These are phyloP conservation scores for Metschnikowia colocasiae DNA, from an alignment of 805 yeast genomes.

Conservation along the genomic window DNA sequence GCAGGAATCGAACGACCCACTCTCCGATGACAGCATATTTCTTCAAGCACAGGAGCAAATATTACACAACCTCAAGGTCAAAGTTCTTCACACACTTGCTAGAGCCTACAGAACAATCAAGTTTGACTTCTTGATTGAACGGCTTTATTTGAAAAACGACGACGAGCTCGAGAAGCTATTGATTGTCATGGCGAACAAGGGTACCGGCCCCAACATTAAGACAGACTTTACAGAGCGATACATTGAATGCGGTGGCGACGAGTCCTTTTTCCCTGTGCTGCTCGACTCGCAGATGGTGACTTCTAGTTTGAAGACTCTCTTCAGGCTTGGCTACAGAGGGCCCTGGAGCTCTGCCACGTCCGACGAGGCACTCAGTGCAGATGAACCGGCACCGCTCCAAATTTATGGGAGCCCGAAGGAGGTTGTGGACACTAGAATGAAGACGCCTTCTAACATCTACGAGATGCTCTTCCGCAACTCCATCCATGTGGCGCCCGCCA, in stretches of 20 bases:
- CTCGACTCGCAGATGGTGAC: conserved; percentile 22
- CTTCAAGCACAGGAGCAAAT: conserved; percentile 25
- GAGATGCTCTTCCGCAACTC: conserved; percentile 12
- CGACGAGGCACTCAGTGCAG: not conserved
- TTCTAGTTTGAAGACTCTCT: conserved; percentile 19
- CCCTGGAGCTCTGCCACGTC: conserved; percentile 9
- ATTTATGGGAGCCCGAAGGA: not conserved
- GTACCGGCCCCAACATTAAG: conserved; percentile 26
- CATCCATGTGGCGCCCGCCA: not conserved
- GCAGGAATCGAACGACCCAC: conserved; percentile 20
- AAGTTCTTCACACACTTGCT: conserved; percentile 26
- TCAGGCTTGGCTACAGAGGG: conserved; percentile 13
- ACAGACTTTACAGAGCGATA: conserved; percentile 28
- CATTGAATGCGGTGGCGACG: conserved; percentile 10
- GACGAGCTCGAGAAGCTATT: conserved; percentile 27
- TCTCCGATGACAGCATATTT: conserved; percentile 31
- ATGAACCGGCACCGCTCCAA: not conserved
- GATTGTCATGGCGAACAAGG: conserved; percentile 27
- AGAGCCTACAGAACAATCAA: conserved; percentile 29
- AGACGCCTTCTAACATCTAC: conserved; percentile 4
- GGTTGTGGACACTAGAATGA: not conserved
- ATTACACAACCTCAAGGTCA: conserved; percentile 29
- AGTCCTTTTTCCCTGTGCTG: conserved; percentile 15
- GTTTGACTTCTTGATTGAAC: conserved; percentile 25
- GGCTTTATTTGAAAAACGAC: conserved; percentile 20